A percentile compares a stretch with the other conserved stretches of the same genome.
phyloP scores from a whole-genome alignment of 2,329 filamentous ascomycete species.

The Pyricularia grisea region DNA sequence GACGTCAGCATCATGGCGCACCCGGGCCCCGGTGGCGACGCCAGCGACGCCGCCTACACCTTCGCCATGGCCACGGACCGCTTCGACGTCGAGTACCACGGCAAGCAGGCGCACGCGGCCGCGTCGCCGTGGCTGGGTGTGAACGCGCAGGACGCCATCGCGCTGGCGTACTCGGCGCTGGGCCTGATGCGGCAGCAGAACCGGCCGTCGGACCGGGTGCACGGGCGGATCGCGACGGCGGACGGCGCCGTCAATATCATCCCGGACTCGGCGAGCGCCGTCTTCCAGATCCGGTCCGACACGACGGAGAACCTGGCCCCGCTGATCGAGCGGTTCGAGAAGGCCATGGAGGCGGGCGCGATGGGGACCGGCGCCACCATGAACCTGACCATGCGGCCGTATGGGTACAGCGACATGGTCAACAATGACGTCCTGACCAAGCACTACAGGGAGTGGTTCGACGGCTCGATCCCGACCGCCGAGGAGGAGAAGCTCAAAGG shows the following conservation, averaged over 20 bases:
- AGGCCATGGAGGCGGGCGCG: constrained; percentile 21
- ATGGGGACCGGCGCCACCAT: constrained; percentile 22
- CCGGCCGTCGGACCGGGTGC: constrained; percentile 6
- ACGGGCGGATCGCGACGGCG: constrained; percentile 7
- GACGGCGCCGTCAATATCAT: constrained; percentile 9
- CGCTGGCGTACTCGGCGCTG: constrained; percentile 23
- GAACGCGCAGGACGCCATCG: constrained; percentile 28
- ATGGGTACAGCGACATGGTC: constrained; percentile 22
- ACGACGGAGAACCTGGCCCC: constrained; percentile 18
- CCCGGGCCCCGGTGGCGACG: constrained; percentile 24
- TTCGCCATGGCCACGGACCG: background rate
- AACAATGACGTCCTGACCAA: constrained; percentile 17
- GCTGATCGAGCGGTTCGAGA: constrained; percentile 15
- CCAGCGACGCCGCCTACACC: constrained; percentile 8
- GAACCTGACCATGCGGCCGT: constrained; percentile 24
- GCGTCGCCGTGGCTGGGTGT: constrained; percentile 25
- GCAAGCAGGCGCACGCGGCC: constrained; percentile 25
- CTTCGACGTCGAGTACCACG: constrained; percentile 12
- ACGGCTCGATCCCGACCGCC: constrained; percentile 19
- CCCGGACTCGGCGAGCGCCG: constrained; percentile 42
- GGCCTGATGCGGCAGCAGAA: constrained; percentile 20
- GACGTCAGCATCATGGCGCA: constrained; percentile 31
- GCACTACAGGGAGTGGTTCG: constrained; percentile 10
- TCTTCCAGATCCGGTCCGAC: constrained; percentile 46
- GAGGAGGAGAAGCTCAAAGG: constrained; percentile 31